Evolutionary conservation across 2,329 filamentous ascomycete genomes (phyloP).

Genomic region (Fusarium circinatum): DNA sequence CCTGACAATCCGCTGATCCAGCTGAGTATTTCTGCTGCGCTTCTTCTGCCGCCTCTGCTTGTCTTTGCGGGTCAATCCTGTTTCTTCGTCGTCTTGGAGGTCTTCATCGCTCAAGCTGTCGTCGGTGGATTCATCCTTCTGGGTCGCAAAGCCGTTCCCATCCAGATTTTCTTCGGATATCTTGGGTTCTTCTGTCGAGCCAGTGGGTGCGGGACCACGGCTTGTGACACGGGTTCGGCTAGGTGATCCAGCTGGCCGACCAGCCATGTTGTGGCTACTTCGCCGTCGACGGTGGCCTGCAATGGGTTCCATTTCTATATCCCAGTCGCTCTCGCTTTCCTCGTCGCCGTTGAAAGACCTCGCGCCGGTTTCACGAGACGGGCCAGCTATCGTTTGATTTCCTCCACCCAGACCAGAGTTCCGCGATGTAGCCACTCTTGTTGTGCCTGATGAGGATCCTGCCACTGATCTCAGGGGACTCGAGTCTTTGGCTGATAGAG

Average conservation of each 20-base stretch:
- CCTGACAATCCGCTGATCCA: conserved; percentile 75
- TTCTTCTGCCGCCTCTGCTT: conserved; percentile 73
- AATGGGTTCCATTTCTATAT: conserved; percentile 68
- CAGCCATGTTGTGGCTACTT: conserved; percentile 57
- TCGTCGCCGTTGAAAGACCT: conserved; percentile 42
- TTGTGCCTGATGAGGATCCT: conserved; percentile 15
- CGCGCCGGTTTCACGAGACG: conserved; percentile 23
- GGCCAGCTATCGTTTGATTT: conserved; percentile 30
- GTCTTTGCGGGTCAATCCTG: conserved; percentile 81
- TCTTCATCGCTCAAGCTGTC: conserved; percentile 77
- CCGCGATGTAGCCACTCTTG: conserved; percentile 8
- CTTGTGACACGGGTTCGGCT: conserved; percentile 42
- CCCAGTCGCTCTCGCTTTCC: conserved; percentile 52
- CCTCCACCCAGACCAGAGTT: conserved; percentile 18
- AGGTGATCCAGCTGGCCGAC: conserved; percentile 46
- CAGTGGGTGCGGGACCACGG: conserved; percentile 36
- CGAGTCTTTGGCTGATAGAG: conserved; percentile 11
- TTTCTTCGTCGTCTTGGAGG: conserved; percentile 87
- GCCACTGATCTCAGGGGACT: conserved; percentile 5
- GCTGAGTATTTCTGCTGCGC: conserved; percentile 72
- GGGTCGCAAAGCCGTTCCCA: conserved; percentile 41
- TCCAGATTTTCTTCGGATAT: conserved; percentile 56
- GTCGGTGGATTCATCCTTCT: conserved; percentile 52
- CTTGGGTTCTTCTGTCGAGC: conserved; percentile 55
- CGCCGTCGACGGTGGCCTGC: conserved; percentile 65